phyloP scores from a whole-genome alignment of 1,284 basidiomycete species.

The Amylostereum areolatum region DNA sequence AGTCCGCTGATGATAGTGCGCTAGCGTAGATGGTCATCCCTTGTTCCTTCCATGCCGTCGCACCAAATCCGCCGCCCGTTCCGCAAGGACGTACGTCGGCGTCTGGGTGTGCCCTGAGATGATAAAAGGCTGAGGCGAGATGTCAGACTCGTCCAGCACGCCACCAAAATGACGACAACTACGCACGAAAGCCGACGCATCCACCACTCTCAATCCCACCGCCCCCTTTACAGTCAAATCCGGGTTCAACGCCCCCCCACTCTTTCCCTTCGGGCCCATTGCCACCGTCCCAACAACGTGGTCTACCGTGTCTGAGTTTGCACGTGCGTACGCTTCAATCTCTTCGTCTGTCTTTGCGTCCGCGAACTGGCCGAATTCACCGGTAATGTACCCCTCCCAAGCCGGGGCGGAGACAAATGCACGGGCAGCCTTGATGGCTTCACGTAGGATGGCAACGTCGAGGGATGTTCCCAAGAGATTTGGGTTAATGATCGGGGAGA shows the following conservation, averaged over 20 bases:
- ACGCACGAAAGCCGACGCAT: constrained; percentile 18
- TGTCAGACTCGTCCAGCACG: too few relatives aligned
- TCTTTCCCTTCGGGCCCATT: constrained; percentile 18
- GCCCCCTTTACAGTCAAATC: constrained; percentile 48
- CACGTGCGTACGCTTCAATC: constrained; percentile 19
- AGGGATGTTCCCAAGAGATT: constrained; percentile 30
- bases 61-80: not conserved
- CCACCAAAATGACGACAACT: not conserved
- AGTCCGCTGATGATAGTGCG: too few relatives aligned
- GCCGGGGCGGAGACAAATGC: constrained; percentile 16
- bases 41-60: too few relatives aligned
- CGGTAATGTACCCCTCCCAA: constrained; percentile 18
- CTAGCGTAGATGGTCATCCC: too few relatives aligned
- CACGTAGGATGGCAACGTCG: constrained; percentile 14
- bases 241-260: constrained; percentile 42
- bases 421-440: constrained; percentile 16
- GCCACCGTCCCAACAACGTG: constrained; percentile 24
- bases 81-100: not conserved
- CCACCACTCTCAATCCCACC: constrained; percentile 21
- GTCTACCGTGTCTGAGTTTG: constrained; percentile 14
- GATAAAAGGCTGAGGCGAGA: not conserved
- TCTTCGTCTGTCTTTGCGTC: constrained; percentile 18
- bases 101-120: not conserved
- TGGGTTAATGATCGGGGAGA: constrained; percentile 37
- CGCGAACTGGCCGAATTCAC: constrained; percentile 14